Evolutionary conservation across 352 stramenopile genomes (phyloP), one percentile per base, ranked within the genome.

Genomic region (Globisporangium radiosum): DNA sequence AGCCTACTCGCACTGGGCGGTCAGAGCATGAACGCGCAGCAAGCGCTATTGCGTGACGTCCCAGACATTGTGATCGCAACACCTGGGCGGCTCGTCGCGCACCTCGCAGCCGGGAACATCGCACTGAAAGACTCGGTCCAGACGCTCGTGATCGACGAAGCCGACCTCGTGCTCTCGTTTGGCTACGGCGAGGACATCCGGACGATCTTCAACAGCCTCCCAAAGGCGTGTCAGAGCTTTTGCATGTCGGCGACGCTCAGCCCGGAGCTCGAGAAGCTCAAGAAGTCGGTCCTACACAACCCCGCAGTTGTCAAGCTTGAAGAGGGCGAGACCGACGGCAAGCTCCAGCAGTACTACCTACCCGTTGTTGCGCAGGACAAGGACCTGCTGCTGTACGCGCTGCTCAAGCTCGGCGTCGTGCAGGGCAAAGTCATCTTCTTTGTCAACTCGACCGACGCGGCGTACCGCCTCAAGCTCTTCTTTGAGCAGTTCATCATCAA

Each of bases 401-500:
- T 99, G 59, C 75, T 99, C 54, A 99, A 99, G 73, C 88, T 99
- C 44, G 88, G 96, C 39, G 77, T 99, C 39, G 76, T 99, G 40
- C 92, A 97, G 62, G 97, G 97, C 52, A 99, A 98, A 65, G 90
- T 97, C 25, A 92, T 99, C 42, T 98, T 99, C 70, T 99, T 99
- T 67, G 97, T 99, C 11, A 99, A 99, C 76, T 96, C 65, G 81
- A 99, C 77, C 68, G 75, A 76, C 82, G 90, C 64, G 11, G 85
- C 85, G 6, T 99, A 99, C 76, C 80, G 93, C 25, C 78, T 99
- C 39, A 99, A 99, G 76, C 81, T 99, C 25, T 99, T 99, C 76
- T 93, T 99, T 37, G 97, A 99, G 79, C 96, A 99, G 65, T 99
- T 99, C 63, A 85, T 97, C 67, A 99, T 99, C 70, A 93, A 97